Evolutionary conservation across 2,329 filamentous ascomycete genomes (phyloP).

Genomic region (Thielaviopsis musarum): DNA sequence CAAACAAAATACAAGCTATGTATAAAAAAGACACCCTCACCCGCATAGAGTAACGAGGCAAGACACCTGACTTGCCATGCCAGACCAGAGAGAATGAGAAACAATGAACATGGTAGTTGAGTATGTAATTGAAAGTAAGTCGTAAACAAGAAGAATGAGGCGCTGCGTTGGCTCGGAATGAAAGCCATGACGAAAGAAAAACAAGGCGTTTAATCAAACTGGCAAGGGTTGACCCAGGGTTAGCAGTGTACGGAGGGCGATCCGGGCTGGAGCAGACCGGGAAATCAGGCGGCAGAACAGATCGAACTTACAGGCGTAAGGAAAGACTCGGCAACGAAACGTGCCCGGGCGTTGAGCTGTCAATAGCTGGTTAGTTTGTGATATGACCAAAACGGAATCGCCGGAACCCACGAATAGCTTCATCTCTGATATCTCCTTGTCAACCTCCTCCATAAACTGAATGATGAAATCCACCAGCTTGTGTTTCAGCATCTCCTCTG

Average conservation of each 20-base stretch:
- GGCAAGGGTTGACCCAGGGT: background rate
- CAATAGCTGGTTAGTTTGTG: slow-evolving; percentile 12
- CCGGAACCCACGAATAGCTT: slow-evolving; percentile 75
- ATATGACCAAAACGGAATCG: background rate
- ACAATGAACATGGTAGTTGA: too few species aligned
- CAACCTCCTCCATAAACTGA: slow-evolving; percentile 98
- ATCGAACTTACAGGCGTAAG: slow-evolving; percentile 58
- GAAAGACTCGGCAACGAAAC: slow-evolving; percentile 97
- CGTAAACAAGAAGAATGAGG: background rate
- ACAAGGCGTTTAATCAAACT: slow-evolving; percentile 11
- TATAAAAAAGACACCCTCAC: too few species aligned
- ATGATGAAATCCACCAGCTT: slow-evolving; percentile 99
- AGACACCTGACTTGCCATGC: too few species aligned
- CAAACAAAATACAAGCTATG: too few species aligned
- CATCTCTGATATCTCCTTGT: slow-evolving; percentile 99
- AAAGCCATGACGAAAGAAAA: background rate
- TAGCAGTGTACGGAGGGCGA: background rate
- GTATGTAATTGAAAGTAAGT: background rate
- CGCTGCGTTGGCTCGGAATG: background rate
- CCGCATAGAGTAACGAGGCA: too few species aligned
- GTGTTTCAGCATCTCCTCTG: slow-evolving; percentile 96
- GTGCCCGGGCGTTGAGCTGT: slow-evolving; percentile 85
- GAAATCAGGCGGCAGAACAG: too few species aligned
- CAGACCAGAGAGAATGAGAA: background rate
- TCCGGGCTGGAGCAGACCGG: background rate